Conservation (phyloP, 345 rosid species). For the Gossypium turneri region DNA sequence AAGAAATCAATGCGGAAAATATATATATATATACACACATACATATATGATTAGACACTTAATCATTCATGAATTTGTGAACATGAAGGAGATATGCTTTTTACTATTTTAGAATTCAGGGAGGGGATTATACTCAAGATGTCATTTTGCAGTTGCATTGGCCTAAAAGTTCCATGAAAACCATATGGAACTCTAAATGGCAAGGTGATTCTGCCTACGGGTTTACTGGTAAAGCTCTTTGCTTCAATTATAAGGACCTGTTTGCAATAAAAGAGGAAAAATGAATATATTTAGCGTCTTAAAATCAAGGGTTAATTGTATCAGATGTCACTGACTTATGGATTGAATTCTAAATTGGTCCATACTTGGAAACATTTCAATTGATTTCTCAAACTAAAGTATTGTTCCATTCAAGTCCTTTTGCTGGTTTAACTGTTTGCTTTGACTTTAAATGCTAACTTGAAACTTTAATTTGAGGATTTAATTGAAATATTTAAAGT, state of each 20-base stretch:
- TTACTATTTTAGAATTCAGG: neutral
- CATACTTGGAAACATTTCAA: too few relatives aligned
- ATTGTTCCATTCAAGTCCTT: too few relatives aligned
- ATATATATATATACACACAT: too few relatives aligned
- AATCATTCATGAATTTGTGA: neutral
- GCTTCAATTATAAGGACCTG: conserved; percentile 38
- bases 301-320: too few relatives aligned
- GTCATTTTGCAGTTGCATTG: conserved; percentile 3
- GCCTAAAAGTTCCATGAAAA: conserved; percentile 38
- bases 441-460: too few relatives aligned
- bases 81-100: neutral
- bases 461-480: neutral
- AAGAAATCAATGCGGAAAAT: too few relatives aligned
- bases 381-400: too few relatives aligned
- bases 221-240: conserved; percentile 22
- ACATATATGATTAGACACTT: neutral
- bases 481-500: neutral
- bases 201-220: conserved; percentile 33
- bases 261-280: neutral
- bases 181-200: conserved; percentile 41
- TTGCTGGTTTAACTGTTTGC: too few relatives aligned
- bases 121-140: conserved; percentile 3
- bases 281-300: too few relatives aligned
- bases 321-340: too few relatives aligned
- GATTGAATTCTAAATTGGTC: too few relatives aligned